These are phyloP conservation scores for Peronospora tabacina DNA, from an alignment of 352 stramenopile species.

Conservation along the genomic window DNA sequence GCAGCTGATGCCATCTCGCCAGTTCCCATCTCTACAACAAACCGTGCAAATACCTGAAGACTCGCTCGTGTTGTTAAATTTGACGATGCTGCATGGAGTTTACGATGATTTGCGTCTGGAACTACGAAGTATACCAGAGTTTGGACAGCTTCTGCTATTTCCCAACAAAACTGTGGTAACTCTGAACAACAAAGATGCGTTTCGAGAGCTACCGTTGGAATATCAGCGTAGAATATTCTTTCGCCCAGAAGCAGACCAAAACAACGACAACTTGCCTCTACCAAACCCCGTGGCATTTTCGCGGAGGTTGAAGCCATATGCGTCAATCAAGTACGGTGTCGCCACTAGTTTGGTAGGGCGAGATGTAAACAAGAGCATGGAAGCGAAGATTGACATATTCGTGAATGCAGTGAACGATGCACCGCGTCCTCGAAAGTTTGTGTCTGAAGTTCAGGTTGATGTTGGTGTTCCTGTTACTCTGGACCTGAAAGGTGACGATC, in stretches of 20 bases:
- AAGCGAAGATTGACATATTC: constrained; percentile 42
- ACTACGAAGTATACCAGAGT: constrained; percentile 36
- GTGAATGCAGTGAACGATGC: constrained; percentile 45
- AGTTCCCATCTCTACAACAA: constrained; percentile 29
- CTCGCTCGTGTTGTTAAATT: constrained; percentile 34
- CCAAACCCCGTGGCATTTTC: constrained; percentile 33
- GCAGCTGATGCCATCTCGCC: constrained; percentile 33
- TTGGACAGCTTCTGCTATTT: constrained; percentile 44
- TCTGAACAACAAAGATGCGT: constrained; percentile 29
- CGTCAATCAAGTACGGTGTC: constrained; percentile 29
- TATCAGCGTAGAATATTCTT: constrained; percentile 52
- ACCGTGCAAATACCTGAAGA: constrained; percentile 41
- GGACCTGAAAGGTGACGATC: constrained; percentile 35
- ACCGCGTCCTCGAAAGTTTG: constrained; percentile 18
- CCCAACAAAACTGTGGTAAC: constrained; percentile 41
- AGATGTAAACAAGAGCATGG: constrained; percentile 25
- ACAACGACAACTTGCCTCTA: constrained; percentile 39
- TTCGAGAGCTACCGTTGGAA: constrained; percentile 36
- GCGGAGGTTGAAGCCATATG: constrained; percentile 31
- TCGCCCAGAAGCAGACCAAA: constrained; percentile 32
- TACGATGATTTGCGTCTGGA: constrained; percentile 56
- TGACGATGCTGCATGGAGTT: constrained; percentile 50
- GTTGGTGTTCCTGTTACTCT: constrained; percentile 21
- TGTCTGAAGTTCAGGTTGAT: constrained; percentile 23
- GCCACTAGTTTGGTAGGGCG: constrained; percentile 25